These are phyloP conservation scores for Pelargonium fulgidum DNA, from an alignment of 441 rosid genomes.

Conservation along the genomic window DNA sequence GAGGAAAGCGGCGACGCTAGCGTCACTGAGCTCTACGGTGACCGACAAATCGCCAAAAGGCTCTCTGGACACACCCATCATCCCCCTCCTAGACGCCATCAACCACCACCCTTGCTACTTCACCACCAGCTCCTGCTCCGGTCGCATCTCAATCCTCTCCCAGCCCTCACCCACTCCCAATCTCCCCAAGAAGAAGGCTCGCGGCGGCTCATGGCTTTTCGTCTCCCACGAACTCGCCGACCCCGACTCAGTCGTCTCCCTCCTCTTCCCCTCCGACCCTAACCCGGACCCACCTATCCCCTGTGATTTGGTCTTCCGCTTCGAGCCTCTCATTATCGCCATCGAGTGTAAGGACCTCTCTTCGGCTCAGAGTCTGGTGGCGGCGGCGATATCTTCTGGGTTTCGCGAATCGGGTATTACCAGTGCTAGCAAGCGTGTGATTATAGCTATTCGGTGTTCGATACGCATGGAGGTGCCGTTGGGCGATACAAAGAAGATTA, in stretches of 20 bases:
- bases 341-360: constrained; percentile 63
- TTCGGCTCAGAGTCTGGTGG: constrained; percentile 61
- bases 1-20: constrained; percentile 63
- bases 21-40: constrained; percentile 47
- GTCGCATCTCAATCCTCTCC: constrained; percentile 78
- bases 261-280: constrained; percentile 42
- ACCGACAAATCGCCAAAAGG: constrained; percentile 86
- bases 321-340: constrained; percentile 83
- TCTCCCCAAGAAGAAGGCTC: constrained; percentile 49
- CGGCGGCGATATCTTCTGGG: constrained; percentile 62
- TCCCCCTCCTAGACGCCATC: constrained; percentile 62
- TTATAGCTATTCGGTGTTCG: constrained; percentile 78
- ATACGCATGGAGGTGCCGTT: constrained; percentile 84
- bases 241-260: constrained; percentile 39
- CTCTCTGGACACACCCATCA: constrained; percentile 56
- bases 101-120: constrained; percentile 69
- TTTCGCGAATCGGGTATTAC: constrained; percentile 84
- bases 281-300: constrained; percentile 8
- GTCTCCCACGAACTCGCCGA: constrained; percentile 66
- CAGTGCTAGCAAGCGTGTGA: constrained; percentile 63
- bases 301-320: constrained; percentile 58
- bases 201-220: constrained; percentile 83
- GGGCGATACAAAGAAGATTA: constrained; percentile 43
- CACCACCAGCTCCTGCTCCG: constrained; percentile 94
- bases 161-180: constrained; percentile 36